Percentiles rank a stretch among this genome's conserved stretches.
Conservation (phyloP, 1,139 yeast genomes). For the Taphrina deformans region DNA sequence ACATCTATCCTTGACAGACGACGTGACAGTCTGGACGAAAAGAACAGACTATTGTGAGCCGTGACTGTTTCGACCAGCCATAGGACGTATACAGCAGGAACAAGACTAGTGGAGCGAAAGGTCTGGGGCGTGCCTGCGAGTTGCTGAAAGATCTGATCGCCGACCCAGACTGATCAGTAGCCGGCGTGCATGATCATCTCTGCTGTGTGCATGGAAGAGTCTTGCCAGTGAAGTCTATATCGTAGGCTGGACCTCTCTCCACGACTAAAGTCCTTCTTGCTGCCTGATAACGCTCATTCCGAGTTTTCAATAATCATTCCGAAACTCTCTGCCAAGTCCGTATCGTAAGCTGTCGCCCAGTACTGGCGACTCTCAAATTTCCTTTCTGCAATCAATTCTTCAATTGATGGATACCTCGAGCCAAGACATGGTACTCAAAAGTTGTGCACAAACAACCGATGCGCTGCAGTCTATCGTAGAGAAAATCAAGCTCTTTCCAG, state of each 20-base stretch:
- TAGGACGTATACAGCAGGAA: too few relatives aligned
- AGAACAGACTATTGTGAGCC: background rate
- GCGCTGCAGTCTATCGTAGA: constrained; percentile 9
- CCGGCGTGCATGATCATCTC: background rate
- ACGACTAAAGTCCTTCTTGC: background rate
- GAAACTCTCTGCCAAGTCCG: too few relatives aligned
- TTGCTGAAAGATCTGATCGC: too few relatives aligned
- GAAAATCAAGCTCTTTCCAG: constrained; percentile 6
- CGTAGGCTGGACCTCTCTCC: background rate
- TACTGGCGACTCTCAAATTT: too few relatives aligned
- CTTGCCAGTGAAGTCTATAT: too few relatives aligned
- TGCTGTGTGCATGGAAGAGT: too few relatives aligned
- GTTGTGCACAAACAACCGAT: background rate
- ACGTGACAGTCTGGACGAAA: constrained; percentile 16
- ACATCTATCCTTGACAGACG: constrained; percentile 8
- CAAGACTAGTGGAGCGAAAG: too few relatives aligned
- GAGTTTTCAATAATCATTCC: too few relatives aligned
- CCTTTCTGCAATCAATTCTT: background rate
- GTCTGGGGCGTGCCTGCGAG: too few relatives aligned
- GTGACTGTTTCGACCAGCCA: too few relatives aligned
- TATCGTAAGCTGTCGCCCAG: too few relatives aligned
- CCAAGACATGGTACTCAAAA: background rate
- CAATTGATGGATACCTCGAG: background rate
- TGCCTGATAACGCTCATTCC: too few relatives aligned
- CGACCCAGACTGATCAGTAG: background rate